phyloP scores from a whole-genome alignment of 805 yeast species.

The Wickerhamiella bombiphila region DNA sequence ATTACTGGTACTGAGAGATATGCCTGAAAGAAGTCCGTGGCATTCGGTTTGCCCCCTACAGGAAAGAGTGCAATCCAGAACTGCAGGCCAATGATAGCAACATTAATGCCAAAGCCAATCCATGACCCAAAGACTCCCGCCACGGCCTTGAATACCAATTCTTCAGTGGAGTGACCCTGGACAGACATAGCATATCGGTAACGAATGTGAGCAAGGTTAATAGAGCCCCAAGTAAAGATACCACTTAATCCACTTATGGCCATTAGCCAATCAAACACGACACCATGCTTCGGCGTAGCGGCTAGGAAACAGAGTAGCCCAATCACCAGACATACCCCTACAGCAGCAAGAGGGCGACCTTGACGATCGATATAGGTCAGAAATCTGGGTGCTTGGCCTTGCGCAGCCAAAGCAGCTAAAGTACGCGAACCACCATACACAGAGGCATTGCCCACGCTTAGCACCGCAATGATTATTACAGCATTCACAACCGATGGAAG shows the following conservation, averaged over 20 bases:
- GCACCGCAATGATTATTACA: conserved; percentile 50
- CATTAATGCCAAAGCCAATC: conserved; percentile 44
- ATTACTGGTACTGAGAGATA: conserved; percentile 37
- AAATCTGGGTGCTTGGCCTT: conserved; percentile 44
- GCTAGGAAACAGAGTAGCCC: conserved; percentile 42
- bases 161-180: conserved; percentile 54
- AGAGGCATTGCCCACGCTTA: conserved; percentile 57
- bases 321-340: conserved; percentile 28
- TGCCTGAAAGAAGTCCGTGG: conserved; percentile 34
- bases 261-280: conserved; percentile 47
- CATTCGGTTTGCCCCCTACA: conserved; percentile 29
- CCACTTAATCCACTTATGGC: conserved; percentile 67
- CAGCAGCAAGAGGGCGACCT: conserved; percentile 60
- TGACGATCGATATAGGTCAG: conserved; percentile 50
- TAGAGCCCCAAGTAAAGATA: conserved; percentile 68
- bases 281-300: no score
- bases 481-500: conserved; percentile 59
- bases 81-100: conserved; percentile 54
- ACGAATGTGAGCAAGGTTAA: conserved; percentile 52
- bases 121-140: conserved; percentile 55
- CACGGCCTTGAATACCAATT: conserved; percentile 51
- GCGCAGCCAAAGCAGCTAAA: conserved; percentile 47
- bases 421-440: conserved; percentile 57
- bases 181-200: conserved; percentile 46
- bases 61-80: conserved; percentile 78